Evolutionary conservation across 148 eudicot species (phyloP).

Genomic region (Camellia sinensis): DNA sequence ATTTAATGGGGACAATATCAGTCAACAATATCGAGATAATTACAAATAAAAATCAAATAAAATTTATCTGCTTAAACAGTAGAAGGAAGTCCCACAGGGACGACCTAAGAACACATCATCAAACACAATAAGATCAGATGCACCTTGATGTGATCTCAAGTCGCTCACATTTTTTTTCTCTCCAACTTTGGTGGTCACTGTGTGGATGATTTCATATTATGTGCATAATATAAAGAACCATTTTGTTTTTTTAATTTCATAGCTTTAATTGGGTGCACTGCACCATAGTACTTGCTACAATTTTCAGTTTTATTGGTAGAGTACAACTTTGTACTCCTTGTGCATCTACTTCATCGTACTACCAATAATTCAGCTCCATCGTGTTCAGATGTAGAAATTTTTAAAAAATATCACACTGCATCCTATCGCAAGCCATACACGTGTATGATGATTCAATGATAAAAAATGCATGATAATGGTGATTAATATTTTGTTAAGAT

Average conservation of each 20-base stretch:
- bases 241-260: background rate
- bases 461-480: too few species aligned
- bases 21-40: background rate
- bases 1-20: background rate
- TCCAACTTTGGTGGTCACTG: too few species aligned
- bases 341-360: background rate
- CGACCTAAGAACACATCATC: constrained; percentile 84
- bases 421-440: too few species aligned
- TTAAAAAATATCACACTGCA: too few species aligned
- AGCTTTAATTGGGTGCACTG: background rate
- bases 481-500: too few species aligned
- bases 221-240: background rate
- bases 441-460: too few species aligned
- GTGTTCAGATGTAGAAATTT: background rate
- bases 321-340: background rate
- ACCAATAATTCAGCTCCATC: background rate
- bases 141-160: constrained; percentile 32
- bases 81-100: constrained; percentile 59
- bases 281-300: background rate
- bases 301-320: background rate
- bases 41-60: background rate
- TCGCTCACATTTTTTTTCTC: constrained; percentile 19
- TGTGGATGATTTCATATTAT: background rate
- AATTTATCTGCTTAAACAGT: background rate
- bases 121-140: background rate